Percentiles rank a stretch among this genome's conserved stretches.
Evolutionary conservation across 371 early-diverging fungal species (phyloP).

Genomic region (Mortierella sp.): DNA sequence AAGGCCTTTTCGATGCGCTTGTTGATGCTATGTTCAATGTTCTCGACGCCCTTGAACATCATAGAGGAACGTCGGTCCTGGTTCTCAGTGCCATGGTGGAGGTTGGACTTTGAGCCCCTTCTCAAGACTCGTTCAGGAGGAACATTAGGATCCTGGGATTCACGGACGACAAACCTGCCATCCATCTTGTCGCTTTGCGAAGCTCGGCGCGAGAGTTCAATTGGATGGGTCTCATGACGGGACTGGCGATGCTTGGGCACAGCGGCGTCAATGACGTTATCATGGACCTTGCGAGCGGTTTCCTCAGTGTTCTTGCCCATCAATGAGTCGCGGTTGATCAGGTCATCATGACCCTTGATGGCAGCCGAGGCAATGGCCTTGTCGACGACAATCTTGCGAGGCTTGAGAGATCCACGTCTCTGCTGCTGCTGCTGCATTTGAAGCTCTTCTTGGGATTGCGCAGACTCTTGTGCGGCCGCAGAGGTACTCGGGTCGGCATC

Average conservation of each 20-base stretch:
- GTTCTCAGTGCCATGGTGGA: constrained; percentile 31
- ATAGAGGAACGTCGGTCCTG: constrained; percentile 41
- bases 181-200: constrained; percentile 19
- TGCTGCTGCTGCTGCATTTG: background rate
- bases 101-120: constrained; percentile 1
- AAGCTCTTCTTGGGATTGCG: too few relatives aligned
- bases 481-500: too few relatives aligned
- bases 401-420: background rate
- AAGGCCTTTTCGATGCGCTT: constrained; percentile 32
- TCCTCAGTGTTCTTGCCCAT: constrained; percentile 25
- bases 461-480: too few relatives aligned
- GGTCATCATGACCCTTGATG: constrained; percentile 33
- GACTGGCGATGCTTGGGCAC: constrained; percentile 17
- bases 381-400: constrained; percentile 30
- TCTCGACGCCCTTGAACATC: constrained; percentile 46
- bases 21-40: constrained; percentile 37
- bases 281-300: constrained; percentile 45
- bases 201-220: constrained; percentile 33
- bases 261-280: constrained; percentile 46
- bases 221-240: constrained; percentile 20
- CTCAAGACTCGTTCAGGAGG: constrained; percentile 20
- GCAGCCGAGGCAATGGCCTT: constrained; percentile 30
- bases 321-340: constrained; percentile 12
- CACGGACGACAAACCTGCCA: constrained; percentile 26
- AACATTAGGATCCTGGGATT: background rate